Evolutionary conservation across 1,284 basidiomycete genomes (phyloP), one percentile per base, ranked within the genome.

Genomic region (Singerocomus inundabilis): DNA sequence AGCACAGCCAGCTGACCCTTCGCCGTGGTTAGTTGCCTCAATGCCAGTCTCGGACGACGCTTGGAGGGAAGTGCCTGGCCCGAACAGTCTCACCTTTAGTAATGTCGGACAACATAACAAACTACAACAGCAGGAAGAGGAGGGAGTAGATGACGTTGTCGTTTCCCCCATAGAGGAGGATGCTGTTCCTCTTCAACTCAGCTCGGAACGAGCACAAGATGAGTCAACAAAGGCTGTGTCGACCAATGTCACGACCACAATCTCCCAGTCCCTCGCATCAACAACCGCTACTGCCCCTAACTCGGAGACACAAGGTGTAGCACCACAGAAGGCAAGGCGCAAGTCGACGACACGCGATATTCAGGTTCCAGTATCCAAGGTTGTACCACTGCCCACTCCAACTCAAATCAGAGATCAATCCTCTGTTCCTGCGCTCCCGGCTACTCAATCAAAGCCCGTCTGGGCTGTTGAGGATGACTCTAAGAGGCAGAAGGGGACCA

Each of bases 391-490:
- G 21, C 36, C 56, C 18, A 16, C 45, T 41, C 34, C 56, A 53
- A 41, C 45, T 47, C 33, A 42, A 47, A 31, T 42, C 49, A 59
- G 59, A 55, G 69, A 57, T 49, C 53, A 62, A 48, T 42, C 64
- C 36, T 49, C 67, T 53, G 51, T 67, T 31, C 49, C 60, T 40
- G 49, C 63, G 16, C 32, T 53, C 18, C 49, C 60, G 16, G 59
- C 58, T 51, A 49, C 65, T 38, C 66, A 77, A 32, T 48, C 66
- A 21, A 84, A 82, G 61, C 64, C 76, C 15, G 78, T 78, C 6
- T 89, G 86, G 84, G 72, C 73, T 16, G 80, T 77, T 51, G 82
- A 83, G 34, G 85, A 88, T 32, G 85, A 87, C 11, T 66, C 69
- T 36, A 81, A 79, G 64, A 83, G 81, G 65, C 64, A 71, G 28